phyloP scores from a whole-genome alignment of 768 basidiomycete genomes.

The Phylloporus sp. region DNA sequence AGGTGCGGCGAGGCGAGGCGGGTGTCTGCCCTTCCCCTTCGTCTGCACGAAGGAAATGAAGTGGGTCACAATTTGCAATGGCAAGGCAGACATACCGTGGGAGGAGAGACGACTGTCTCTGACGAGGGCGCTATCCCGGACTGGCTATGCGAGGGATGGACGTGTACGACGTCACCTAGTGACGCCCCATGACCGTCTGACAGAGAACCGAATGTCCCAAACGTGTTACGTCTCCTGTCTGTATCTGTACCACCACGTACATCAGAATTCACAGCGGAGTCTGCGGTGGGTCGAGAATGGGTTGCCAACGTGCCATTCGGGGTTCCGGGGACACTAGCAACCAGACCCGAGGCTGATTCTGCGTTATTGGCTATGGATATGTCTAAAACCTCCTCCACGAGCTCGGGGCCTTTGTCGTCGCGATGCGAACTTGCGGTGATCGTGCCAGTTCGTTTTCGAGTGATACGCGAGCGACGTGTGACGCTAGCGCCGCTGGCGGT shows the following conservation, averaged over 20 bases:
- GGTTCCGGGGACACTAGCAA: constrained; percentile 10
- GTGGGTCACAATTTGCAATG: constrained; percentile 13
- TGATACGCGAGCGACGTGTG: constrained; percentile 43
- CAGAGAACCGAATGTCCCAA: constrained; percentile 24
- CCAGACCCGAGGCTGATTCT: constrained; percentile 1
- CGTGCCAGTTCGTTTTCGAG: constrained; percentile 51
- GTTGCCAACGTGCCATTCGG: constrained; percentile 9
- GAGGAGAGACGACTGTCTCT: constrained; percentile 12
- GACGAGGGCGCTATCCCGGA: constrained; percentile 8
- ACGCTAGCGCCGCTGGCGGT: constrained; percentile 48
- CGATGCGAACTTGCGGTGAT: constrained; percentile 33
- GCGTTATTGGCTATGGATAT: constrained; percentile 25
- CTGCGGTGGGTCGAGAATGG: constrained; percentile 10
- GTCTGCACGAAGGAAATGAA: constrained; percentile 22
- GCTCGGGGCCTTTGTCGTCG: constrained; percentile 16
- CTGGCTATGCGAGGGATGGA: constrained; percentile 8
- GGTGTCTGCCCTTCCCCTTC: constrained; percentile 34
- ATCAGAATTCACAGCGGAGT: constrained; percentile 10
- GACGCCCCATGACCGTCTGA: constrained; percentile 12
- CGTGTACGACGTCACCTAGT: background rate
- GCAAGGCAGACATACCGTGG: constrained; percentile 18
- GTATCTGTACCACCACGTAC: constrained; percentile 6
- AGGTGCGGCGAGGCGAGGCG: constrained; percentile 33
- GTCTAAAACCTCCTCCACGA: constrained; percentile 24
- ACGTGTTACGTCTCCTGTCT: constrained; percentile 24